A percentile compares a stretch with the other conserved stretches of the same genome.
These are phyloP conservation scores for Apiospora arundinis DNA, from an alignment of 2,329 filamentous ascomycete species.

Conservation along the genomic window DNA sequence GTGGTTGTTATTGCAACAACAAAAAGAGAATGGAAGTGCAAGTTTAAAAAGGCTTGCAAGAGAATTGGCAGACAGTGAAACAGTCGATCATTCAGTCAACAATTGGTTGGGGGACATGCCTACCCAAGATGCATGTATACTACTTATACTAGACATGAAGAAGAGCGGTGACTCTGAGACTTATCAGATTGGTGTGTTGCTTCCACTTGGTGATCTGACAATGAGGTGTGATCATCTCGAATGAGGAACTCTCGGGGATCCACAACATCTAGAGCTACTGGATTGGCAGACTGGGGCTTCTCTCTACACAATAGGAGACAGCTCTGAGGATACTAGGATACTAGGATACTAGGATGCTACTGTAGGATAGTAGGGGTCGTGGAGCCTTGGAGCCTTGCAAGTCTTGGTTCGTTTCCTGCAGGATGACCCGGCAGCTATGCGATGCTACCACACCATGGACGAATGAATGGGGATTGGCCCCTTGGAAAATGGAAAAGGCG, in stretches of 20 bases:
- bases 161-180: constrained; percentile 13
- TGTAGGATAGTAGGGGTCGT: no score
- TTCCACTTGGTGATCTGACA: constrained; percentile 15
- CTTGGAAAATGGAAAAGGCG: background rate
- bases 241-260: constrained; percentile 5
- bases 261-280: background rate
- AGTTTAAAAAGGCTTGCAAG: background rate
- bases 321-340: no score
- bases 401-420: constrained; percentile 17
- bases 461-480: background rate
- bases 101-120: background rate
- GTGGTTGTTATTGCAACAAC: background rate
- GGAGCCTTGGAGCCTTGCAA: background rate
- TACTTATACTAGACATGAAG: background rate
- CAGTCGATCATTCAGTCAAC: constrained; percentile 6
- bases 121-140: background rate
- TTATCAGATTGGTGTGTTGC: constrained; percentile 15
- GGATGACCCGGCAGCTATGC: constrained; percentile 17
- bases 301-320: background rate
- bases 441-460: constrained; percentile 6
- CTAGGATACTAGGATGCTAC: no score
- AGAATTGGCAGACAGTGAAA: background rate
- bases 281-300: background rate
- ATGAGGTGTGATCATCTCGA: constrained; percentile 14
- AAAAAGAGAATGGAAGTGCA: background rate